Evolutionary conservation across 768 basidiomycete genomes (phyloP).

Genomic region (Mycena olivaceomarginata): DNA sequence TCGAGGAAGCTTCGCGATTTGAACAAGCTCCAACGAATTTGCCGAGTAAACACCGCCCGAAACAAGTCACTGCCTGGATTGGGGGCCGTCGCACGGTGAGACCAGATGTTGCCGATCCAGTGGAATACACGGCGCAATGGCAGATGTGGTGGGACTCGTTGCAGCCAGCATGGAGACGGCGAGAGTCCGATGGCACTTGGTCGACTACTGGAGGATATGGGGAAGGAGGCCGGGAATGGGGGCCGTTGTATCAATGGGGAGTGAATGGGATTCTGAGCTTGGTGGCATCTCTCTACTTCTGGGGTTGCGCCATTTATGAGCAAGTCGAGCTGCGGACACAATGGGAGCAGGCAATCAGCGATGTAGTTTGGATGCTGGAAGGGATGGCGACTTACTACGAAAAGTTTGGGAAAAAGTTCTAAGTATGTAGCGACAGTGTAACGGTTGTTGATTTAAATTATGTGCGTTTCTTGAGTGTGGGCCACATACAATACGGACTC

Average conservation of each 20-base stretch:
- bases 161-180: slow-evolving; percentile 1
- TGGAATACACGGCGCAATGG: not conserved
- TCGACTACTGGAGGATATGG: not conserved
- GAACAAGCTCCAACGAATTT: too few species aligned
- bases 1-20: too few species aligned
- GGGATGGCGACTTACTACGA: too few species aligned
- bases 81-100: too few species aligned
- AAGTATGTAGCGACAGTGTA: too few species aligned
- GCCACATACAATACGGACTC: too few species aligned
- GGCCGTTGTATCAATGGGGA: not conserved
- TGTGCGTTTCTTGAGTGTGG: too few species aligned
- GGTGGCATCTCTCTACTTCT: slow-evolving; percentile 10
- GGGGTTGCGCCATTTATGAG: not conserved
- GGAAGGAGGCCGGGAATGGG: slow-evolving; percentile 1
- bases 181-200: not conserved
- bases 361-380: not conserved
- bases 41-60: too few species aligned
- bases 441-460: too few species aligned
- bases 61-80: too few species aligned
- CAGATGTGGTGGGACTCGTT: slow-evolving; percentile 18
- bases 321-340: not conserved
- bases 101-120: too few species aligned
- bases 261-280: slow-evolving; percentile 9
- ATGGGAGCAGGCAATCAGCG: not conserved
- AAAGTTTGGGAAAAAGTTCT: too few species aligned